Conservation (phyloP, 2,329 filamentous ascomycete species). For the Diaporthe sp. region DNA sequence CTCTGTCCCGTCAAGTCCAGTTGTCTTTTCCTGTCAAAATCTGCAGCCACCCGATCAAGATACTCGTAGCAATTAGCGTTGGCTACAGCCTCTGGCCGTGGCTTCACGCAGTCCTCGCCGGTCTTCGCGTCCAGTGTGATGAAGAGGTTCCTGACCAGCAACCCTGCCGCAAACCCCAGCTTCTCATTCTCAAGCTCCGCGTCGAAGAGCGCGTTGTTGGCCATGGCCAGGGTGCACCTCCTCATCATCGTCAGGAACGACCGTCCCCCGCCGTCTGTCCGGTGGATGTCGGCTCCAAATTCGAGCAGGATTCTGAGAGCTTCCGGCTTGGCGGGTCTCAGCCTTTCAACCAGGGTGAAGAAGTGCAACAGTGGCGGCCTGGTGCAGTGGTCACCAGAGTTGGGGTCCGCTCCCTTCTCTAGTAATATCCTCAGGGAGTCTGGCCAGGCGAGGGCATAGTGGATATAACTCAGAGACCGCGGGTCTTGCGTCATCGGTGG, state of each 20-base stretch:
- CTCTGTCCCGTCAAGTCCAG: no score
- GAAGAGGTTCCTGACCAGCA: not conserved
- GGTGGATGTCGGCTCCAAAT: not conserved
- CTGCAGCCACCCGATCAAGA: no score
- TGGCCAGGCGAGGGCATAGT: not conserved
- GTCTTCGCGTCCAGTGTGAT: not conserved
- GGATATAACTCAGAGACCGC: not conserved
- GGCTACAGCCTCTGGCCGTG: no score
- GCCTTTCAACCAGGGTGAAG: no score
- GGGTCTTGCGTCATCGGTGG: not conserved
- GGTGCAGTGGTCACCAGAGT: not conserved
- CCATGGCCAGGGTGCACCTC: not conserved
- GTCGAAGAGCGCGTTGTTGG: not conserved
- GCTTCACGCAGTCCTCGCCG: not conserved
- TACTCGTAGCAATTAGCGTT: no score
- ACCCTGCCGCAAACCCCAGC: not conserved
- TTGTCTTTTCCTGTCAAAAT: no score
- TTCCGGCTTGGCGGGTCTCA: not conserved
- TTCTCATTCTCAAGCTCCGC: not conserved
- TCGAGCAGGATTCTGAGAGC: not conserved
- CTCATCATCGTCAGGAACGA: not conserved
- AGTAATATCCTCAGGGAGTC: not conserved
- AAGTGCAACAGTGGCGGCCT: not conserved
- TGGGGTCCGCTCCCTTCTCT: not conserved
- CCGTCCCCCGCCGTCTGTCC: not conserved